A percentile compares a stretch with the other conserved stretches of the same genome.
Evolutionary conservation across 257 asterid species (phyloP).

Genomic region (Echites panduratus): DNA sequence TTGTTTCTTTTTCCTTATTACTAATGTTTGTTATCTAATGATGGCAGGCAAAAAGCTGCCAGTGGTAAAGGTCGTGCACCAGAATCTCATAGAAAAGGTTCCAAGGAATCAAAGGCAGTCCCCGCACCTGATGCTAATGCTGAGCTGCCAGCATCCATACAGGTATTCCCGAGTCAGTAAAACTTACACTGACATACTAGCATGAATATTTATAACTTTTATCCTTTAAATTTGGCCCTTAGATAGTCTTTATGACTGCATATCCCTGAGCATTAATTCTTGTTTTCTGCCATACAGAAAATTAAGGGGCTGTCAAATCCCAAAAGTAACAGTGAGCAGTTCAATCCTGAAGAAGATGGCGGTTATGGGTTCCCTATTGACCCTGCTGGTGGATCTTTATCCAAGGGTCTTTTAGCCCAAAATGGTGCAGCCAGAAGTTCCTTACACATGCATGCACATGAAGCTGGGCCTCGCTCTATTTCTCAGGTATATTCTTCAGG

Average conservation of each 20-base stretch:
- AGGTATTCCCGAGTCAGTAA: conserved; percentile 35
- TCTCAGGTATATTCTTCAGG: conserved; percentile 39
- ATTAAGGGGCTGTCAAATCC: conserved; percentile 44
- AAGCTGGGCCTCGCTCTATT: conserved; percentile 17
- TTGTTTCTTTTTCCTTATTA: background rate
- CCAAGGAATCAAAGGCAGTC: conserved; percentile 47
- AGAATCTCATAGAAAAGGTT: conserved; percentile 42
- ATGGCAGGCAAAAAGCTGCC: conserved; percentile 52
- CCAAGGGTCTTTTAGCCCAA: conserved; percentile 28
- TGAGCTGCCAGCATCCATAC: conserved; percentile 49
- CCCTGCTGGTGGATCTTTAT: conserved; percentile 34
- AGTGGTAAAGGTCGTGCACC: conserved; percentile 38
- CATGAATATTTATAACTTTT: background rate
- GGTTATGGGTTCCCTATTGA: conserved; percentile 46
- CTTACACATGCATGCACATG: conserved; percentile 18
- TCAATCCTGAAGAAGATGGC: conserved; percentile 42
- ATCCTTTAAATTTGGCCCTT: background rate
- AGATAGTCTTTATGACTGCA: background rate
- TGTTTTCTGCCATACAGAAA: conserved; percentile 31
- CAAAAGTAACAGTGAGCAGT: conserved; percentile 54
- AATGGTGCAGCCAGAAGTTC: conserved; percentile 32
- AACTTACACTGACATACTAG: background rate
- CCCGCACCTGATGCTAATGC: conserved; percentile 69
- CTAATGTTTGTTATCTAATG: background rate
- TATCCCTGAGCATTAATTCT: background rate